phyloP scores from a whole-genome alignment of 2,329 filamentous ascomycete species.

The Fusarium guadeloupense region DNA sequence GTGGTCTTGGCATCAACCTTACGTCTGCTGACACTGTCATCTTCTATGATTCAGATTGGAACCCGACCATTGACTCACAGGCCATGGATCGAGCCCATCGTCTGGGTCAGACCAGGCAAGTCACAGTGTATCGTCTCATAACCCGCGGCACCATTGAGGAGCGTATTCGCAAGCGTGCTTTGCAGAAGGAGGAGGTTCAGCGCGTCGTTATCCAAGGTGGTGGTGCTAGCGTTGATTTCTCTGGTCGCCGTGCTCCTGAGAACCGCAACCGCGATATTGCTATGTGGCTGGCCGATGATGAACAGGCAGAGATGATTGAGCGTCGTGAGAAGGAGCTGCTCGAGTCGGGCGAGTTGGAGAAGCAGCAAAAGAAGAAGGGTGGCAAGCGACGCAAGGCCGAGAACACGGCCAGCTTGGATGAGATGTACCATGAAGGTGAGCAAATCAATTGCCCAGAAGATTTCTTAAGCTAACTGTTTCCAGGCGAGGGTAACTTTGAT shows the following conservation, averaged over 20 bases:
- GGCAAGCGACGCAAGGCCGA: constrained; percentile 65
- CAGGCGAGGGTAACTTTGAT: constrained; percentile 97
- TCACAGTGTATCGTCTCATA: constrained; percentile 97
- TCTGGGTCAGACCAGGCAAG: constrained; percentile 93
- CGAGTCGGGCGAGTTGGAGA: constrained; percentile 74
- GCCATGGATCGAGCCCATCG: constrained; percentile 99
- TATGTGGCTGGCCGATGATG: constrained; percentile 98
- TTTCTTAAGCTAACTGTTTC: constrained; percentile 37
- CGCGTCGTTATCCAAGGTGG: constrained; percentile 95
- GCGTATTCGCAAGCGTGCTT: constrained; percentile 92
- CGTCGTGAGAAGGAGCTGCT: constrained; percentile 88
- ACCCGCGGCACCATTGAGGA: constrained; percentile 97
- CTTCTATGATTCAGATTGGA: constrained; percentile 99
- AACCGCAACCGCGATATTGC: constrained; percentile 98
- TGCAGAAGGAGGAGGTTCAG: constrained; percentile 99
- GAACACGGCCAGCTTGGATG: constrained; percentile 77
- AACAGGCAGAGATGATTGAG: constrained; percentile 94
- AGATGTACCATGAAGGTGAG: constrained; percentile 99
- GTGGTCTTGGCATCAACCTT: constrained; percentile 97
- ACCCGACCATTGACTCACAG: constrained; percentile 97
- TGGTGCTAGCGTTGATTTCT: constrained; percentile 93
- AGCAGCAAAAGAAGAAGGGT: constrained; percentile 71
- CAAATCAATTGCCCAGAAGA: constrained; percentile 18
- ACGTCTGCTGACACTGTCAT: constrained; percentile 98
- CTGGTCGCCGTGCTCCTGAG: constrained; percentile 84